Evolutionary conservation across 78 protist genomes (phyloP), one percentile per base, ranked within the genome.

Genomic region (Isochrysis galbana): DNA sequence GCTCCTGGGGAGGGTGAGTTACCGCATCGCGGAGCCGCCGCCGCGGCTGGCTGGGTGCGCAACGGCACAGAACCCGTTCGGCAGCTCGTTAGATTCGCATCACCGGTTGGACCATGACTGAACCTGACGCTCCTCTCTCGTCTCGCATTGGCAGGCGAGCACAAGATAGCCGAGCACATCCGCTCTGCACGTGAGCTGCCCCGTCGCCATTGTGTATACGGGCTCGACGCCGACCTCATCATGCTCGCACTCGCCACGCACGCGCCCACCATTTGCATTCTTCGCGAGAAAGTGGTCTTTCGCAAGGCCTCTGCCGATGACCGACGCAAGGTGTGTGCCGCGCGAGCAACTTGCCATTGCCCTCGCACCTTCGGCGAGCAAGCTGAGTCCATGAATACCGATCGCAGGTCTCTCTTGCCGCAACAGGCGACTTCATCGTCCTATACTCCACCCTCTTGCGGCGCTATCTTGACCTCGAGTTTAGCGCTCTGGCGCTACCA

Each of bases 211-310:
- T 95, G 96, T 90, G n/a, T 97, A 46, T 97, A 96, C 94, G 99
- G 99, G 39, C 90, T 97, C 32, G 99, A 98, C 78, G 99, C 99
- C 17, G 99, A 98, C 84, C 94, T 98, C 51, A 96, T 98, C 92
- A 94, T 97, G 97, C 96, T 98, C 47, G 90, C 95, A 0, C 96
- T 98, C n/a, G 97, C 94, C 36, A 48, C 98, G 11, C 99, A 98
- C 91, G 99, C 97, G 96, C 97, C 98, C 4, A 61, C 94, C 92
- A 94, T 97, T 70, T 29, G 70, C 44, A 93, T 98, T 44, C 95
- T 98, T 7, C 87, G 99, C 44, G 98, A 98, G 93, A 94, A 95
- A 91, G 94, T 47, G 1, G 61, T 86, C 46, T 48, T 86, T 26
- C 74, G 46, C 5, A 45, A 39, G 46, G 47, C 36, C 45, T 0